Conservation (phyloP, 2,329 filamentous ascomycete species). For the Colletotrichum sp. region DNA sequence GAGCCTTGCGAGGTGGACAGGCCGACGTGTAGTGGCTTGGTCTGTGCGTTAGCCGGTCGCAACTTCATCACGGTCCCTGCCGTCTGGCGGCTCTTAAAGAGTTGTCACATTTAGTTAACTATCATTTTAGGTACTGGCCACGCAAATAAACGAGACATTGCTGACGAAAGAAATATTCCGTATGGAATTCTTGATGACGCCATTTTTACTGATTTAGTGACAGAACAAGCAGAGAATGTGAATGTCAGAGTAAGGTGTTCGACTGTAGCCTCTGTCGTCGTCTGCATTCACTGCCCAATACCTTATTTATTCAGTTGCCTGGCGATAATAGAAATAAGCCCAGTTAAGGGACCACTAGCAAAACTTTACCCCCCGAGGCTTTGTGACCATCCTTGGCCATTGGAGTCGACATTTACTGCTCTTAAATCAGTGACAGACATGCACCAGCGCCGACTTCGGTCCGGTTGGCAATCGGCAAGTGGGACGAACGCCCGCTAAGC, state of each 20-base stretch:
- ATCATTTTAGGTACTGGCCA: neutral
- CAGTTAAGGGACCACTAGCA: neutral
- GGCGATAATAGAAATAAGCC: neutral
- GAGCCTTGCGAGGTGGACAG: conserved; percentile 8
- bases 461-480: neutral
- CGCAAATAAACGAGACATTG: neutral
- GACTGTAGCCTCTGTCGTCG: neutral
- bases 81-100: neutral
- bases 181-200: neutral
- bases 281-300: neutral
- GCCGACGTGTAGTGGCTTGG: neutral
- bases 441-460: neutral
- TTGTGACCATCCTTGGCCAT: neutral
- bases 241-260: neutral
- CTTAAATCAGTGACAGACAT: neutral
- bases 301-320: neutral
- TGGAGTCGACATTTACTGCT: neutral
- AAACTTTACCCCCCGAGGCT: neutral
- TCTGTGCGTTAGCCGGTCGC: conserved; percentile 1
- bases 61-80: neutral
- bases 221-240: neutral
- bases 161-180: neutral
- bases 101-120: neutral
- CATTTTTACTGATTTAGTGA: neutral
- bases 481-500: neutral